A percentile compares a stretch with the other conserved stretches of the same genome.
phyloP scores from a whole-genome alignment of 2,329 filamentous ascomycete species.

The Penicillium olsonii region DNA sequence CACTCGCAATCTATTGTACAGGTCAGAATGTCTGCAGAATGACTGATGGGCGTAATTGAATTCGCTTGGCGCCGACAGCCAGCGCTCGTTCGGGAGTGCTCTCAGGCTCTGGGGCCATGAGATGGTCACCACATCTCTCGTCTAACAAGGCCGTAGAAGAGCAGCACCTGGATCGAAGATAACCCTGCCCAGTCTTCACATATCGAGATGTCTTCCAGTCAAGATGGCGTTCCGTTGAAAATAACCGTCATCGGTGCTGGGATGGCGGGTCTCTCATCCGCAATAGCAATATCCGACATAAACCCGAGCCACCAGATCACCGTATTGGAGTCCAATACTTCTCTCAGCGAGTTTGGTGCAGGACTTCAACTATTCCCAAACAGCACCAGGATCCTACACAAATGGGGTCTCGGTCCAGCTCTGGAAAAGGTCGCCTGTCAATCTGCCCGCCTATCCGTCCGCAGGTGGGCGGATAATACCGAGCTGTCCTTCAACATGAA shows the following conservation, averaged over 20 bases:
- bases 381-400: conserved; percentile 12
- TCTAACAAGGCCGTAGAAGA: neutral
- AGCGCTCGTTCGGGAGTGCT: too few relatives aligned
- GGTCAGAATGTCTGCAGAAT: too few relatives aligned
- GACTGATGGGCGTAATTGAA: too few relatives aligned
- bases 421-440: conserved; percentile 12
- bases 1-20: too few relatives aligned
- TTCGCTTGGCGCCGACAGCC: too few relatives aligned
- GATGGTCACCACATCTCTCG: too few relatives aligned
- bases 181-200: neutral
- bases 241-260: conserved; percentile 9
- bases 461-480: conserved; percentile 14
- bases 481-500: conserved; percentile 9
- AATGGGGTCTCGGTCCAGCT: conserved; percentile 12
- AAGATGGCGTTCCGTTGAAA: neutral
- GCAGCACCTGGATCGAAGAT: neutral
- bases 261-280: conserved; percentile 12
- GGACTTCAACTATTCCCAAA: conserved; percentile 17
- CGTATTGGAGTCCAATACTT: conserved; percentile 11
- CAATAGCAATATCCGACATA: conserved; percentile 12
- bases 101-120: too few relatives aligned
- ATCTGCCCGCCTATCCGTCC: conserved; percentile 9
- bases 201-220: conserved; percentile 3
- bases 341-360: conserved; percentile 16
- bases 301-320: conserved; percentile 14